Conservation (phyloP, 495 filamentous ascomycete genomes). For the Daldinia vernicosa region DNA sequence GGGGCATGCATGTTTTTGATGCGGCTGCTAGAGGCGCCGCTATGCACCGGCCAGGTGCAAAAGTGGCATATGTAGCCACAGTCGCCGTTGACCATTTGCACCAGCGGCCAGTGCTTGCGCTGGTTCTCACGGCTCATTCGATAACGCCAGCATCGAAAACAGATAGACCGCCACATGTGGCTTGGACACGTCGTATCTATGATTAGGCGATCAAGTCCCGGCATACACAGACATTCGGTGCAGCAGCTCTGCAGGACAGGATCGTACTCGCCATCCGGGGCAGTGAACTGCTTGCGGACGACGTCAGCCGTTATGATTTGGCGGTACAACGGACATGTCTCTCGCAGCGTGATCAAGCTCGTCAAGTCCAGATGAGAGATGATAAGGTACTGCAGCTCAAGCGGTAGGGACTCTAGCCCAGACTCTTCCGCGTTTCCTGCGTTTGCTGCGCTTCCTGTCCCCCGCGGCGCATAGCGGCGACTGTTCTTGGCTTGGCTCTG, state of each 20-base stretch:
- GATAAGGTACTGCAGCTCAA: constrained; percentile 46
- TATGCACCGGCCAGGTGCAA: constrained; percentile 47
- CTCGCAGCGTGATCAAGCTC: constrained; percentile 40
- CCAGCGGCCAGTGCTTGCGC: constrained; percentile 46
- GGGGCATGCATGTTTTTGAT: constrained; percentile 43
- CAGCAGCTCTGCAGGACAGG: constrained; percentile 35
- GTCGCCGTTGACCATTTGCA: constrained; percentile 43
- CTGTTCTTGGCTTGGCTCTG: not conserved
- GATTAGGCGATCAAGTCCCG: constrained; percentile 46
- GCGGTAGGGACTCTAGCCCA: constrained; percentile 35
- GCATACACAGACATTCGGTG: constrained; percentile 42
- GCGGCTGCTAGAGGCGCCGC: constrained; percentile 32
- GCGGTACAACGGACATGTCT: constrained; percentile 39
- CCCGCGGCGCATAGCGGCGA: constrained; percentile 16
- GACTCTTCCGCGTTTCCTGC: not conserved
- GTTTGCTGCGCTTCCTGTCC: not conserved
- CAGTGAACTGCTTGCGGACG: constrained; percentile 37
- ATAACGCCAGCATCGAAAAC: constrained; percentile 46
- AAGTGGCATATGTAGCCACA: constrained; percentile 49
- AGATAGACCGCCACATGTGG: constrained; percentile 43
- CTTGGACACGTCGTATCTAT: constrained; percentile 33
- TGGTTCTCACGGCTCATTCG: constrained; percentile 37
- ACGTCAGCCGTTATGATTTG: constrained; percentile 41
- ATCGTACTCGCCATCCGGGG: constrained; percentile 11
- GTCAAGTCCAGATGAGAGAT: constrained; percentile 41